These are phyloP conservation scores for Mortierella sp. DNA, from an alignment of 371 early-diverging fungal genomes.

Conservation along the genomic window DNA sequence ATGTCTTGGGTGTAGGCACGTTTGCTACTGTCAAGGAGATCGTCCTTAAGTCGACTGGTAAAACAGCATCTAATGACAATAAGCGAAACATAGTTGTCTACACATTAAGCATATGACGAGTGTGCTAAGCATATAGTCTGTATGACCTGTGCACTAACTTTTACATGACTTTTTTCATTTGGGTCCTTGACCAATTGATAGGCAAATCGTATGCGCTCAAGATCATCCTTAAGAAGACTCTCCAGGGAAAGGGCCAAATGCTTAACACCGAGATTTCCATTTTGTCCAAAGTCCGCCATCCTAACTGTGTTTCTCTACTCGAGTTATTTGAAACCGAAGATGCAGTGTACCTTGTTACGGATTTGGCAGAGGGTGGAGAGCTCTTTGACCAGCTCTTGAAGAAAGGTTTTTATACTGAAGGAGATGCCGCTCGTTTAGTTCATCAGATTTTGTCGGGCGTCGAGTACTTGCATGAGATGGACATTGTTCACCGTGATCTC, in stretches of 20 bases:
- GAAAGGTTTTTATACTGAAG: conserved; percentile 83
- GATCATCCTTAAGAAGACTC: conserved; percentile 79
- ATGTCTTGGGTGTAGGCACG: conserved; percentile 75
- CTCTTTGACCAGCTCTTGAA: conserved; percentile 85
- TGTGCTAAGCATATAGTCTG: background rate
- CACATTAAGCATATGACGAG: too few relatives aligned
- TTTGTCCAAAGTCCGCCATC: conserved; percentile 82
- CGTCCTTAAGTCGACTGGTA: conserved; percentile 43
- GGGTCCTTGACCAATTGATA: conserved; percentile 6
- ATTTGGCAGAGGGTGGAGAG: conserved; percentile 90
- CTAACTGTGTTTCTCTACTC: conserved; percentile 84
- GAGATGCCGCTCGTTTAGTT: conserved; percentile 76
- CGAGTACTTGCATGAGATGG: conserved; percentile 81
- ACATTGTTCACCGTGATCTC: conserved; percentile 88
- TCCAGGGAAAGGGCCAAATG: conserved; percentile 77
- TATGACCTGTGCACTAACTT: background rate
- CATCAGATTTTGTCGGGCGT: conserved; percentile 84
- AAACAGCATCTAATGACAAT: background rate
- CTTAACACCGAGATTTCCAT: conserved; percentile 86
- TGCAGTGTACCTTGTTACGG: conserved; percentile 87
- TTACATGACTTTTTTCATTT: background rate
- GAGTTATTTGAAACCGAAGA: conserved; percentile 82
- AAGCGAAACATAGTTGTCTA: background rate
- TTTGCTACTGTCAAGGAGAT: conserved; percentile 84
- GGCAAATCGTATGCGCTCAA: conserved; percentile 82